Evolutionary conservation across 306 rosid species (phyloP).

Genomic region (Rubus parviflorus): DNA sequence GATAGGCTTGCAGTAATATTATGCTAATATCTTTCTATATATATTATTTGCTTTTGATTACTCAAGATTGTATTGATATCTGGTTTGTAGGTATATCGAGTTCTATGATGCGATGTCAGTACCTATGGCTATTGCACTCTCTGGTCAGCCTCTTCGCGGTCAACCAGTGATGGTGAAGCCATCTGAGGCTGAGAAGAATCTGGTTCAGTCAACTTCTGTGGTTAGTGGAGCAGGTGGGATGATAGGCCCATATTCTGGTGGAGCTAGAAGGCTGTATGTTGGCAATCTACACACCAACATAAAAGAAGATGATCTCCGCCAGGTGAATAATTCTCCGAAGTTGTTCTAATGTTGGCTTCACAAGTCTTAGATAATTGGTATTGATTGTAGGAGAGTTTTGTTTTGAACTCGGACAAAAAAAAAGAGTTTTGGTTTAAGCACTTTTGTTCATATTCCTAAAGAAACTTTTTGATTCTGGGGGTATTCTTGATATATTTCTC

Average conservation of each 20-base stretch:
- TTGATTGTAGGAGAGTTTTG: neutral
- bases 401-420: neutral
- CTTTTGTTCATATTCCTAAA: neutral
- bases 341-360: neutral
- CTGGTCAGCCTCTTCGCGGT: slow-evolving; percentile 87
- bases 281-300: slow-evolving; percentile 88
- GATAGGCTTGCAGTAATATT: neutral
- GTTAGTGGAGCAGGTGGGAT: slow-evolving; percentile 54
- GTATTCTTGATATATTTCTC: neutral
- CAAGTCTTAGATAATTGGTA: neutral
- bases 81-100: slow-evolving; percentile 73
- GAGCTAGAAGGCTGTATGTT: slow-evolving; percentile 91
- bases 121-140: slow-evolving; percentile 98
- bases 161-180: slow-evolving; percentile 99
- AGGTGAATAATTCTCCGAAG: slow-evolving; percentile 41
- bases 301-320: slow-evolving; percentile 84
- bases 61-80: neutral
- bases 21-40: neutral
- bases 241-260: slow-evolving; percentile 90
- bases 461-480: neutral
- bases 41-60: neutral
- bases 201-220: slow-evolving; percentile 79
- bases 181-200: slow-evolving; percentile 98
- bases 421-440: neutral
- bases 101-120: slow-evolving; percentile 95